Percentiles rank a stretch among this genome's conserved stretches.
These are phyloP conservation scores for Zygoascus flipseniorum DNA, from an alignment of 805 yeast species.

Conservation along the genomic window DNA sequence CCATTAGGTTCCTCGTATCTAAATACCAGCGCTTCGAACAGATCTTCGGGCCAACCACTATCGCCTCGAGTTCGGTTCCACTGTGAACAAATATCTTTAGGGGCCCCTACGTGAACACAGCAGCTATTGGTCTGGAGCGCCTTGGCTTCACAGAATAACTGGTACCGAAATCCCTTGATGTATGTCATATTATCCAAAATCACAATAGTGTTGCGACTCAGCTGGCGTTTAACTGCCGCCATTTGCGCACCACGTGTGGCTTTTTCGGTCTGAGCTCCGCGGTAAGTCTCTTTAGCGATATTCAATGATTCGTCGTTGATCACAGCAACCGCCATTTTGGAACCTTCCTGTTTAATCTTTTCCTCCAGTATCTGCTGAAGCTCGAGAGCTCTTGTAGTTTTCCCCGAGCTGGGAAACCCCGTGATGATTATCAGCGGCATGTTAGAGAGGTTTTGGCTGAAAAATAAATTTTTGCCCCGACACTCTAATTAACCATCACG, in stretches of 20 bases:
- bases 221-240: conserved; percentile 78
- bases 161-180: conserved; percentile 93
- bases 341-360: conserved; percentile 38
- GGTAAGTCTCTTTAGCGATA: conserved; percentile 57
- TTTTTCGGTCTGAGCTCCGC: conserved; percentile 69
- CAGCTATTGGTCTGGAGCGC: conserved; percentile 73
- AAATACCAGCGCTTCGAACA: conserved; percentile 63
- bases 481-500: not conserved
- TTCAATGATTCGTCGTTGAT: conserved; percentile 77
- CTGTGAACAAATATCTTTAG: conserved; percentile 49
- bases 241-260: conserved; percentile 75
- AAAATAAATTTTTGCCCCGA: not conserved
- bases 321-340: conserved; percentile 51
- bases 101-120: conserved; percentile 69
- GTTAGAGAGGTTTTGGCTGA: not conserved
- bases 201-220: conserved; percentile 62
- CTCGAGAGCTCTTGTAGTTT: conserved; percentile 61
- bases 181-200: conserved; percentile 80
- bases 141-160: conserved; percentile 88
- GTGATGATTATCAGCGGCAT: conserved; percentile 85
- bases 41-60: conserved; percentile 54
- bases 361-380: conserved; percentile 41
- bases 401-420: conserved; percentile 83
- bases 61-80: conserved; percentile 43
- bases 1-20: conserved; percentile 91